Base-by-base conservation (phyloP, 2,329 filamentous ascomycete species). In the Ustilaginoidea virens region DNA sequence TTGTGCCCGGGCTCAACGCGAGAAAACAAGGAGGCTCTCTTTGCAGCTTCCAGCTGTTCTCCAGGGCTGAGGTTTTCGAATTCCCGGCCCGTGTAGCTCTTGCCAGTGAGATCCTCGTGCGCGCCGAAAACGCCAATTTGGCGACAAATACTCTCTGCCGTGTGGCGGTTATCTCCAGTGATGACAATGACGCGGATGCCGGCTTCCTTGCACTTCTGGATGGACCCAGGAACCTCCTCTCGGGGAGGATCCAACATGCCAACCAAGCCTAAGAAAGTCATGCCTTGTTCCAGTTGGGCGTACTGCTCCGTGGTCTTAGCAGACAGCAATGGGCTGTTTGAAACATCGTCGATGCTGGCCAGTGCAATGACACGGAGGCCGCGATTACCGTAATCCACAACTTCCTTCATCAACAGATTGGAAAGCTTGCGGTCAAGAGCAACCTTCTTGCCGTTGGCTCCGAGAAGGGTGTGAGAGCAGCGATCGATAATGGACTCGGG, bases 111-210 rank as follows among this genome's bases (percentile, higher is more conserved):
- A 47, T 94, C 70, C 53, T 96, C 87, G 35, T 77, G 58, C 39
- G 69, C 58, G 11, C 74, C 78, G 52, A 98, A 98, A 29, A 98
- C 76, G 36, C 90, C 90, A 51, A 98, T 98, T 53, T 93, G 80
- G 45, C 87, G 80, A 61, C 90, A 98, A 49, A 98, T 94, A 36
- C 83, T 87, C 61, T 98, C 90, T 7, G 90, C 90, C 4, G 90
- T 98, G 60, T 92, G 92, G 50, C 80, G 85, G 60, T 93, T 98
- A 58, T 98, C 90, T 47, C 90, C 90, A 30, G 90, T 98, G 54
- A 98, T 94, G 39, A 98, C 90, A 42, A 98, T 83, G 28, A 98
- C 83, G 36, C 90, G 80, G 44, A 98, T 96, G 42, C 90, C 90
- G 41, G 90, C 90, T 37, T 82, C 75, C 53, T 78, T 81, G 58